These are phyloP conservation scores for Colletotrichum sansevieriae DNA, from an alignment of 2,329 filamentous ascomycete species.

Conservation along the genomic window DNA sequence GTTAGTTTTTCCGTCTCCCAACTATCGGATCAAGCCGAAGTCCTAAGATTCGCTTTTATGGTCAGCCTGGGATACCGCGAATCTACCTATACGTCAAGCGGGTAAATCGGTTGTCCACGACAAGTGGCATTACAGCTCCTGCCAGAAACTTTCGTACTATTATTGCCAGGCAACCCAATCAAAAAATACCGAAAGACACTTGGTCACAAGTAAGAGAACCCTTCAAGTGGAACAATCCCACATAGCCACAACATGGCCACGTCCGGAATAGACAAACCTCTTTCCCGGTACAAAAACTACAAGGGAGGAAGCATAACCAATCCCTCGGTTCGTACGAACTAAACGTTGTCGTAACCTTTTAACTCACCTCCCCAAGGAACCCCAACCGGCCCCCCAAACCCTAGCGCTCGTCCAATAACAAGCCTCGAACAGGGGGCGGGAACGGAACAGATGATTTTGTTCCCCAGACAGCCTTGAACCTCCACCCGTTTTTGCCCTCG, in stretches of 20 bases:
- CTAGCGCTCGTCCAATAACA: not conserved
- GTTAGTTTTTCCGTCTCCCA: too few species aligned
- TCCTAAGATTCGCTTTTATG: too few species aligned
- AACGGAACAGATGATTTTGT: too few species aligned
- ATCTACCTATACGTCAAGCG: too few species aligned
- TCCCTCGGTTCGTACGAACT: conserved; percentile 12
- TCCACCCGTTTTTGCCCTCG: not conserved
- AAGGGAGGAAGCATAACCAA: conserved; percentile 17
- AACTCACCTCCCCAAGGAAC: not conserved
- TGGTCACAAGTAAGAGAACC: not conserved
- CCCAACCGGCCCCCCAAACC: not conserved
- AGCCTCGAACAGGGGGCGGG: too few species aligned
- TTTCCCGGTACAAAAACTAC: not conserved
- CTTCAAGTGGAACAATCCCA: not conserved
- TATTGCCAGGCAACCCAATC: too few species aligned
- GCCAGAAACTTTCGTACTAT: too few species aligned
- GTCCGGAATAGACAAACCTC: conserved; percentile 1
- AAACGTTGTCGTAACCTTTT: not conserved
- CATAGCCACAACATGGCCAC: not conserved
- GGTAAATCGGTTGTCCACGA: too few species aligned
- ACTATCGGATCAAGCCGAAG: too few species aligned
- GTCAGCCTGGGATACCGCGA: too few species aligned
- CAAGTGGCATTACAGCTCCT: too few species aligned
- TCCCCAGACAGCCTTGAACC: not conserved
- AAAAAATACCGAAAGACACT: too few species aligned